phyloP scores from a whole-genome alignment of 768 basidiomycete genomes.

The Suillus lakei region DNA sequence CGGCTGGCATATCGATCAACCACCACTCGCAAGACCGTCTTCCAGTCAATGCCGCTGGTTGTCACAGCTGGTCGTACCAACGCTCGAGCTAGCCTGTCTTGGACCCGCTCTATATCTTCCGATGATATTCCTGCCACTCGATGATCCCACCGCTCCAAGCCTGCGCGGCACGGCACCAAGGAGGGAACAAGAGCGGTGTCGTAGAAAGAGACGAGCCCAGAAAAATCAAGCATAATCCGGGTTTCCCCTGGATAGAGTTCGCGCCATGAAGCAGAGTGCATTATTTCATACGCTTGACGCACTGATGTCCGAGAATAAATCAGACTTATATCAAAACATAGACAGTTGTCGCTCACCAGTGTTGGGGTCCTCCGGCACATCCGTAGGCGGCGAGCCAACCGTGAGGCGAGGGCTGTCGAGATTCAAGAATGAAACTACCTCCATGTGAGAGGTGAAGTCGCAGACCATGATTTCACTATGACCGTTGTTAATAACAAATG shows the following conservation, averaged over 20 bases:
- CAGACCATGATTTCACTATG: conserved; percentile 53
- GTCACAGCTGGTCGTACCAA: conserved; percentile 8
- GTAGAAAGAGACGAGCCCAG: conserved; percentile 31
- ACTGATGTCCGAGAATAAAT: neutral
- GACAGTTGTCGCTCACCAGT: conserved; percentile 3
- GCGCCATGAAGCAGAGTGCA: conserved; percentile 25
- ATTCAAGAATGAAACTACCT: conserved; percentile 43
- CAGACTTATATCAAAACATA: neutral
- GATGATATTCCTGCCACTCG: conserved; percentile 18
- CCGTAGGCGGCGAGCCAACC: fast-evolving
- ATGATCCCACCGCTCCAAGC: conserved; percentile 28
- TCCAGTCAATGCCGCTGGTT: conserved; percentile 48
- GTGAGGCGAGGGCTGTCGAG: conserved; percentile 17
- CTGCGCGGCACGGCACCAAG: conserved; percentile 14
- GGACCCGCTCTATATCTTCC: conserved; percentile 15
- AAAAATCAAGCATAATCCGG: conserved; percentile 25
- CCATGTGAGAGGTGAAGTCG: conserved; percentile 46
- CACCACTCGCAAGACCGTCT: conserved; percentile 40
- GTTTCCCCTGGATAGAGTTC: conserved; percentile 30
- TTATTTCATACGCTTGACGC: conserved; percentile 12
- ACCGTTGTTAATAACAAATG: neutral
- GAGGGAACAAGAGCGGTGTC: conserved; percentile 28
- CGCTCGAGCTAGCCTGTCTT: conserved; percentile 10
- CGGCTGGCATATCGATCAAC: conserved; percentile 46
- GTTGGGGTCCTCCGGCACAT: neutral